A percentile compares a stretch with the other conserved stretches of the same genome.
phyloP scores from a whole-genome alignment of 192 early-diverging fungal genomes.

The Coemansia sp. region DNA sequence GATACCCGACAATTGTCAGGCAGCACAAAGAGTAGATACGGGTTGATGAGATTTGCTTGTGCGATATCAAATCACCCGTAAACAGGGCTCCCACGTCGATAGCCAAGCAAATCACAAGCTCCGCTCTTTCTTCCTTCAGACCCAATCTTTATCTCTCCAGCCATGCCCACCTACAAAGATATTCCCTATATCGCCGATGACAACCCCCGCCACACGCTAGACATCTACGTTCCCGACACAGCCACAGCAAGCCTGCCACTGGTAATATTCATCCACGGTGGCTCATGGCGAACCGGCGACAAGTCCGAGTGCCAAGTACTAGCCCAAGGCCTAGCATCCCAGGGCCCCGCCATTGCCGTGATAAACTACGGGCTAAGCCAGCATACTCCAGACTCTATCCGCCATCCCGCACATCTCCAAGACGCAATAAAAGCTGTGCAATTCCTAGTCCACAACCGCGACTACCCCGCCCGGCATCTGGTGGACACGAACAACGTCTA shows the following conservation, averaged over 20 bases:
- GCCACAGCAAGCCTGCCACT: slow-evolving; percentile 39
- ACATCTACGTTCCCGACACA: slow-evolving; percentile 59
- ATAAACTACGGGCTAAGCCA: slow-evolving; percentile 71
- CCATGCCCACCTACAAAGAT: slow-evolving; percentile 19
- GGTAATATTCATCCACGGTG: slow-evolving; percentile 78
- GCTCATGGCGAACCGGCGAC: slow-evolving; percentile 82
- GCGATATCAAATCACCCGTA: not conserved
- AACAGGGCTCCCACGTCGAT: not conserved
- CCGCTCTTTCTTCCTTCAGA: not conserved
- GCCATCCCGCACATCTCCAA: slow-evolving; percentile 68
- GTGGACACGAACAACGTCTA: slow-evolving; percentile 39
- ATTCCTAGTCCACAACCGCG: slow-evolving; percentile 34
- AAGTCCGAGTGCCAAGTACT: slow-evolving; percentile 60
- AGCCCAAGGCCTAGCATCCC: slow-evolving; percentile 50
- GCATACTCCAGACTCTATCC: slow-evolving; percentile 12
- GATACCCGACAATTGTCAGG: not conserved
- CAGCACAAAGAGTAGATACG: not conserved
- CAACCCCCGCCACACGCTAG: slow-evolving; percentile 54
- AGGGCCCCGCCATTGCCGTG: slow-evolving; percentile 61
- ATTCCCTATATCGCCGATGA: slow-evolving; percentile 25
- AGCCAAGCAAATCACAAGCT: not conserved
- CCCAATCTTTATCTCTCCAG: not conserved
- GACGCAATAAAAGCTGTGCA: slow-evolving; percentile 62
- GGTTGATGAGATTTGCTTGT: not conserved
- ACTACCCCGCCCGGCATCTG: slow-evolving; percentile 32